Conservation (phyloP, 2,329 filamentous ascomycete species). For the Diaporthe batatas region DNA sequence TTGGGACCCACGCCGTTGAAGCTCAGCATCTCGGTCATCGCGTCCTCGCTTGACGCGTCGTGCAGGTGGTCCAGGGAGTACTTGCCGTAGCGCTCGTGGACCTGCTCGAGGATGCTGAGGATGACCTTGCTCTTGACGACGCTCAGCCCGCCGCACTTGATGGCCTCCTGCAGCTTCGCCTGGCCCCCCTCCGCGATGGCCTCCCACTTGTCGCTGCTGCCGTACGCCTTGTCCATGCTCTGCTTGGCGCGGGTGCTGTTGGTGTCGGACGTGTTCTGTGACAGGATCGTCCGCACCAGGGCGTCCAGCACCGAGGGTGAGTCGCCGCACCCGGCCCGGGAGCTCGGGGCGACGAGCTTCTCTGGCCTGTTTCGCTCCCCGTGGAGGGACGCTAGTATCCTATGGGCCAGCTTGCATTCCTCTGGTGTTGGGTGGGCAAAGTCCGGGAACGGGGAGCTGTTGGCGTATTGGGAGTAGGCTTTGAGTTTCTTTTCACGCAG, state of each 20-base stretch:
- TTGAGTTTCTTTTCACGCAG: slow-evolving; percentile 60
- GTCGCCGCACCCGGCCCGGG: slow-evolving; percentile 72
- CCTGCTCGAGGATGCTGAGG: slow-evolving; percentile 76
- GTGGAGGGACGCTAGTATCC: slow-evolving; percentile 74
- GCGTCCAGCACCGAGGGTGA: slow-evolving; percentile 65
- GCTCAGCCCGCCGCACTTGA: slow-evolving; percentile 78
- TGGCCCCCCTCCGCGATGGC: slow-evolving; percentile 57
- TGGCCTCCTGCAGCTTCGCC: slow-evolving; percentile 66
- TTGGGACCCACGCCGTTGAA: slow-evolving; percentile 68
- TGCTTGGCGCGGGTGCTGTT: slow-evolving; percentile 72
- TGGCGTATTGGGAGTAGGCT: slow-evolving; percentile 56
- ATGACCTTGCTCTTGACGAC: slow-evolving; percentile 81
- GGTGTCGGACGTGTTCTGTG: slow-evolving; percentile 64
- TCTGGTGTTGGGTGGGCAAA: slow-evolving; percentile 74
- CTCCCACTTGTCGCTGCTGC: slow-evolving; percentile 58
- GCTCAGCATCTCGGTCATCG: slow-evolving; percentile 63
- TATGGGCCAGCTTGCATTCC: slow-evolving; percentile 77
- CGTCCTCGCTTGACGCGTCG: slow-evolving; percentile 56
- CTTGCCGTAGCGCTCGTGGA: slow-evolving; percentile 58
- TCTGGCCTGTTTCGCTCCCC: slow-evolving; percentile 73
- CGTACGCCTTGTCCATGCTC: slow-evolving; percentile 61
- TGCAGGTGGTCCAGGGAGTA: slow-evolving; percentile 66
- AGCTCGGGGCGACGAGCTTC: slow-evolving; percentile 71
- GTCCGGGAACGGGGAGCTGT: slow-evolving; percentile 74
- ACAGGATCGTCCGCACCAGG: slow-evolving; percentile 65